Evolutionary conservation across 208 protist genomes (phyloP), one percentile per base, ranked within the genome.

Genomic region (Leishmania aethiopica): DNA sequence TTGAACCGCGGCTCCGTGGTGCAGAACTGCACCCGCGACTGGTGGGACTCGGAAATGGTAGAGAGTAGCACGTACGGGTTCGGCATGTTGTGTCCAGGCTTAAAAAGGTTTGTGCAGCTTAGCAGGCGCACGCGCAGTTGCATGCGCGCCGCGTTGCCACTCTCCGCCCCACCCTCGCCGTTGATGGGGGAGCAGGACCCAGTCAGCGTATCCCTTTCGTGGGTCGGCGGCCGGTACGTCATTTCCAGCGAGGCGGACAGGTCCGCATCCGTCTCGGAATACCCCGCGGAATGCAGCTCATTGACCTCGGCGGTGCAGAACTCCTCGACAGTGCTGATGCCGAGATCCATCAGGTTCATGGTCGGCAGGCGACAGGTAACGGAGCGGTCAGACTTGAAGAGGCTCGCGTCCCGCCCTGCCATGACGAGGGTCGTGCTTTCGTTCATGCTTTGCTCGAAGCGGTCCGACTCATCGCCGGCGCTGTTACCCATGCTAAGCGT

Each of bases 41-140:
- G 81, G 75, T 92, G 88, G 74, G 92, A 93, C 80, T 91, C 89
- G 60, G 80, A 70, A 28, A 94, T 83, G 57, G 92, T 97, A 66
- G 89, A 91, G 77, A 97, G 90, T 78, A 94, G 84, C 75, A 97
- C 84, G 74, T 94, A 97, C 35, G 94, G 94, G 84, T 85, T 95
- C 59, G 92, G 91, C 75, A 77, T 55, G 62, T 84, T 79, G 66
- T 73, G 73, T 4, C 71, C 66, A 8, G 77, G 67, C 71, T 84
- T 83, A 4, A 87, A 79, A 37, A 97, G 81, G 78, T 94, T 88
- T 37, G 87, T 87, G 85, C 92, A 96, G 83, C 81, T 91, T 28
- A 95, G 75, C 40, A 97, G 66, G 37, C 88, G 91, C 77, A 97
- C 92, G 74, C 80, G 86, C 51, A 97, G 72, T 70, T 75, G 74